Base-by-base conservation (phyloP, 805 yeast species). In the Yarrowia sp. region DNA sequence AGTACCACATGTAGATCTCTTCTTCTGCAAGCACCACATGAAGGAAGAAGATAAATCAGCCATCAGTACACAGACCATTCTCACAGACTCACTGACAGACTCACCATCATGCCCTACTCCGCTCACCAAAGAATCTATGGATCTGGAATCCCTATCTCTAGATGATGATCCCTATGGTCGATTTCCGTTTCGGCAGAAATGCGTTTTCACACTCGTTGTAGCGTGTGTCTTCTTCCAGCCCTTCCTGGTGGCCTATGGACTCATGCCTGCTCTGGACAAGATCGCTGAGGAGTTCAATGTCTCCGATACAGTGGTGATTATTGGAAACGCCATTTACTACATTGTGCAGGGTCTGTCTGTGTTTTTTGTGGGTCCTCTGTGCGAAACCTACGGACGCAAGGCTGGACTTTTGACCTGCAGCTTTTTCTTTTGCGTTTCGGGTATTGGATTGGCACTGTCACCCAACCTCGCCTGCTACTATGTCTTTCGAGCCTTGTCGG, bases 271-370 rank as follows among this genome's bases (percentile, higher is more conserved):
- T 0, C 80, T 83, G 13, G 77, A 83, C 1, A 79, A 77, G 60
- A 80, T 84, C 45, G 84, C 87, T 0, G 67, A 69, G 3, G 70
- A 72, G 14, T 81, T 83, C 70, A 65, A 79, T 65, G 82, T 86
- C 10, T 78, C 84, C 0, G 79, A 80, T 8, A 77, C 77, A 6
- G 71, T 81, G 13, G 79, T 84, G 67, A 83, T 80, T 66, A 72
- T 81, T 9, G 76, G 86, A 8, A 82, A 80, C 68, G 86, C 85
- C 1, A 73, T 81, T 8, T 83, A 79, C 70, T 80, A 80, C 71
- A 67, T 83, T 2, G 77, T 80, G 67, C 84, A 84, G 87, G 82
- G 84, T 5, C 51, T 80, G 0, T 80, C 86, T 1, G 86, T 86
- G 2, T 78, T 84, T 66, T 28, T 83, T 2, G 73, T 80, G 64